A percentile compares a stretch with the other conserved stretches of the same genome.
These are phyloP conservation scores for Fusarium buxicola DNA, from an alignment of 2,329 filamentous ascomycete species.

Conservation along the genomic window DNA sequence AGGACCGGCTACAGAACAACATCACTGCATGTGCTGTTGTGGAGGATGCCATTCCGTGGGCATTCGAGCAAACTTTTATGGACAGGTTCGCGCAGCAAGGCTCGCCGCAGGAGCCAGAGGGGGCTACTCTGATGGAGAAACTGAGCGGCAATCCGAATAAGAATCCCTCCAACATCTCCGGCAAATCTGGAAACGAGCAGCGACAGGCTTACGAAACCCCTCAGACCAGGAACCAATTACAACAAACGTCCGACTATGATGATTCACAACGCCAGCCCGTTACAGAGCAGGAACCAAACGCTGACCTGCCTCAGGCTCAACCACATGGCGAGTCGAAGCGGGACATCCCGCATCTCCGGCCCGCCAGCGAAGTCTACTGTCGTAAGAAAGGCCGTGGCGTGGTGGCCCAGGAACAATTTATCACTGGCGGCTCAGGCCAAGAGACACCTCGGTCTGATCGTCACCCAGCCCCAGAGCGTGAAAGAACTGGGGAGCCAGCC, in stretches of 20 bases:
- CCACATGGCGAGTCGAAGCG: conserved; percentile 7
- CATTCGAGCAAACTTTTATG: conserved; percentile 42
- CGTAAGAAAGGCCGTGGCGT: conserved; percentile 32
- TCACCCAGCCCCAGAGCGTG: conserved; percentile 5
- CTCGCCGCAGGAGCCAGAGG: not conserved
- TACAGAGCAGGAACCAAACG: not conserved
- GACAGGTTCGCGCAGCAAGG: conserved; percentile 8
- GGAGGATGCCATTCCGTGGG: conserved; percentile 53
- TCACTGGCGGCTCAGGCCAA: not conserved
- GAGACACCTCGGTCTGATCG: conserved; percentile 5
- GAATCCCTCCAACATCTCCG: not conserved
- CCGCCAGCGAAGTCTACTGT: conserved; percentile 48
- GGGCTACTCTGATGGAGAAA: not conserved
- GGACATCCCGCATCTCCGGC: conserved; percentile 41
- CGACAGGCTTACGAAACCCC: not conserved
- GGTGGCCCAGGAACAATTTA: conserved; percentile 2
- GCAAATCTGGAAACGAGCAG: not conserved
- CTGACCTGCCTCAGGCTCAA: not conserved
- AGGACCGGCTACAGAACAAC: conserved; percentile 46
- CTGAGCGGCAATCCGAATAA: not conserved
- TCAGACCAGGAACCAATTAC: not conserved
- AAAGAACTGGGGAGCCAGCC: not conserved
- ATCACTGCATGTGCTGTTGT: conserved; percentile 51
- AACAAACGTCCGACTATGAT: not conserved
- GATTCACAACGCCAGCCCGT: not conserved